phyloP scores from a whole-genome alignment of 371 early-diverging fungal species.

The Rhizopus sp. region DNA sequence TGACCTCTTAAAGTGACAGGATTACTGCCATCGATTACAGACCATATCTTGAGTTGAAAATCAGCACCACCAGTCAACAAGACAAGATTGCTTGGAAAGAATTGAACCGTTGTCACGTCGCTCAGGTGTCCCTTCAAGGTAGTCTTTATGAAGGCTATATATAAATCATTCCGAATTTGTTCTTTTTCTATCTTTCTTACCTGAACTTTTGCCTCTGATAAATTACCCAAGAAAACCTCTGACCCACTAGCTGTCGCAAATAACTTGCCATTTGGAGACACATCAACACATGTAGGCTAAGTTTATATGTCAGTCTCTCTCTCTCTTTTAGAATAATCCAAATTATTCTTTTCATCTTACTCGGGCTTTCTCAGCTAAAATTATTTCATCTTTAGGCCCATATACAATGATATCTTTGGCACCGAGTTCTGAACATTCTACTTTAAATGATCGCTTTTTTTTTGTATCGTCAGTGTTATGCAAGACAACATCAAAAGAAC shows the following conservation, averaged over 20 bases:
- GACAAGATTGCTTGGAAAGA: slow-evolving; percentile 79
- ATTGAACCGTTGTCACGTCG: slow-evolving; percentile 65
- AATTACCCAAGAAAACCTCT: slow-evolving; percentile 44
- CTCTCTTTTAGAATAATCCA: not conserved
- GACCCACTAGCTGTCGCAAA: slow-evolving; percentile 51
- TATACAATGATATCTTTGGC: slow-evolving; percentile 13
- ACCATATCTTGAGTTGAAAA: slow-evolving; percentile 73
- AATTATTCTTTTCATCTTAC: slow-evolving; percentile 9
- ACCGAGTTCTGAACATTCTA: slow-evolving; percentile 23
- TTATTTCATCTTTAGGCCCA: slow-evolving; percentile 11
- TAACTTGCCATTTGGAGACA: slow-evolving; percentile 57
- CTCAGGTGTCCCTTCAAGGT: slow-evolving; percentile 65
- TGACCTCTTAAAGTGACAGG: slow-evolving; percentile 77
- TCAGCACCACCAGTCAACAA: slow-evolving; percentile 72
- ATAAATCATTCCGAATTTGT: not conserved
- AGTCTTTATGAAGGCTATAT: slow-evolving; percentile 27
- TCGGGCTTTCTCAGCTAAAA: slow-evolving; percentile 17
- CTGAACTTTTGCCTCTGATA: slow-evolving; percentile 37
- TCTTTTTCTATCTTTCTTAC: slow-evolving; percentile 24
- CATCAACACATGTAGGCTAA: slow-evolving; percentile 51
- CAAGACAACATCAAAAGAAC: not conserved
- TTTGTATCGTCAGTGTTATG: not conserved
- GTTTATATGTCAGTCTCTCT: not conserved
- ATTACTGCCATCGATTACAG: slow-evolving; percentile 71
- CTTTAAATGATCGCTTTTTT: slow-evolving; percentile 47